These are phyloP conservation scores for Litchi chinensis DNA, from an alignment of 345 rosid species.

Conservation along the genomic window DNA sequence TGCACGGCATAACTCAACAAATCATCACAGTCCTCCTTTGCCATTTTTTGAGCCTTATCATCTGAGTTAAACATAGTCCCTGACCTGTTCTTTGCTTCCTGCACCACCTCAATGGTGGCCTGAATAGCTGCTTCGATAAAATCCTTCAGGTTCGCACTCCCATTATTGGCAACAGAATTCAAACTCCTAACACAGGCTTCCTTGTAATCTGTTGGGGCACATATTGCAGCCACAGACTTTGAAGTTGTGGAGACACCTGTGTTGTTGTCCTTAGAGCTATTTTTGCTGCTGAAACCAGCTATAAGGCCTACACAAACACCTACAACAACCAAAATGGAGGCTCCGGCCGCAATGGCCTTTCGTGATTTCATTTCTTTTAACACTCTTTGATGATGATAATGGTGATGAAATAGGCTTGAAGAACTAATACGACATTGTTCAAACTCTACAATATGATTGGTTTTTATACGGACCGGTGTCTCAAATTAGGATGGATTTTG, in stretches of 20 bases:
- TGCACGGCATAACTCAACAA: conserved; percentile 40
- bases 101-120: conserved; percentile 30
- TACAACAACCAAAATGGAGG: conserved; percentile 37
- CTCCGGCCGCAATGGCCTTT: conserved; percentile 15
- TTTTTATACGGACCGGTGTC: not conserved
- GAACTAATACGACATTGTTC: not conserved
- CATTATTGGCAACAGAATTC: conserved; percentile 19
- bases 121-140: conserved; percentile 40
- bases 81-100: conserved; percentile 28
- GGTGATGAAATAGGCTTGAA: not conserved
- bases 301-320: conserved; percentile 36
- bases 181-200: conserved; percentile 37
- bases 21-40: conserved; percentile 50
- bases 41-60: conserved; percentile 35
- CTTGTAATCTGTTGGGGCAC: conserved; percentile 40
- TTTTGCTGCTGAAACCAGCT: conserved; percentile 6
- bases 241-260: conserved; percentile 23
- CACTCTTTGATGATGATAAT: not conserved
- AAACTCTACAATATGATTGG: not conserved
- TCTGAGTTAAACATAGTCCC: not conserved
- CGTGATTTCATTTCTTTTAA: conserved; percentile 10
- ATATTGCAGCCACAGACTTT: conserved; percentile 35
- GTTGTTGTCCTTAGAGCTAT: not conserved
- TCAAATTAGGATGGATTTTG: not conserved
- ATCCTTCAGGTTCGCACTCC: conserved; percentile 32